Percentiles rank a stretch among this genome's conserved stretches.
Conservation (phyloP, 2,329 filamentous ascomycete species). For the Trichoderma aggressivum region DNA sequence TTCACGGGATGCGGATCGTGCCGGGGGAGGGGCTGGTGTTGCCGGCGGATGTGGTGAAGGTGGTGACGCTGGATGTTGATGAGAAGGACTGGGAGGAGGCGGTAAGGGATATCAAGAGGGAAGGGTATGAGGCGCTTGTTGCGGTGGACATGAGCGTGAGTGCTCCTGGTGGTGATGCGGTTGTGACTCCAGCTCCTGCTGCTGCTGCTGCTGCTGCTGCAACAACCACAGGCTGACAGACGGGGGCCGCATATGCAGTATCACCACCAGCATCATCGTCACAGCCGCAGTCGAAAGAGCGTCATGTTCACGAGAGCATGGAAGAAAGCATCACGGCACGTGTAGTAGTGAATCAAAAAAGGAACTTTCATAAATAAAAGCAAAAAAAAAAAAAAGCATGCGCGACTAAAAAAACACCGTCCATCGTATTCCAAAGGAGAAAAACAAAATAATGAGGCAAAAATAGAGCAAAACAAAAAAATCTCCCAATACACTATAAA, state of each 20-base stretch:
- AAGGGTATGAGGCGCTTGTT: constrained; percentile 24
- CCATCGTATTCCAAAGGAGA: not conserved
- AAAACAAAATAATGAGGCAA: not conserved
- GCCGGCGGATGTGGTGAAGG: constrained; percentile 29
- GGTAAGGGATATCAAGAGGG: constrained; percentile 20
- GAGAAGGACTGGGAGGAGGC: constrained; percentile 27
- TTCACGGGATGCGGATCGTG: not conserved
- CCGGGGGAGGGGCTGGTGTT: constrained; percentile 11
- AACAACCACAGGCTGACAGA: not conserved
- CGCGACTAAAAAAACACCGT: not conserved
- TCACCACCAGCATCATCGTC: not conserved
- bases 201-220: not conserved
- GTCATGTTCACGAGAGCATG: not conserved
- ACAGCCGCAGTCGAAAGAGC: too few relatives aligned
- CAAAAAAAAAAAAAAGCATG: not conserved
- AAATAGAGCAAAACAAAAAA: not conserved
- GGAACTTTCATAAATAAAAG: not conserved
- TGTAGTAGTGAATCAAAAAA: not conserved
- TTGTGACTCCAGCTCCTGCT: not conserved
- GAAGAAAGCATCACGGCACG: not conserved
- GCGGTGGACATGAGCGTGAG: constrained; percentile 24
- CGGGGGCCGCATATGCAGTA: not conserved
- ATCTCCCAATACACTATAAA: not conserved
- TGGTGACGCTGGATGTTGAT: constrained; percentile 27
- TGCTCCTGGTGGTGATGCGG: not conserved